Percentiles rank a stretch among this genome's conserved stretches.
These are phyloP conservation scores for Prunus yedoensis DNA, from an alignment of 331 rosid genomes.

Conservation along the genomic window DNA sequence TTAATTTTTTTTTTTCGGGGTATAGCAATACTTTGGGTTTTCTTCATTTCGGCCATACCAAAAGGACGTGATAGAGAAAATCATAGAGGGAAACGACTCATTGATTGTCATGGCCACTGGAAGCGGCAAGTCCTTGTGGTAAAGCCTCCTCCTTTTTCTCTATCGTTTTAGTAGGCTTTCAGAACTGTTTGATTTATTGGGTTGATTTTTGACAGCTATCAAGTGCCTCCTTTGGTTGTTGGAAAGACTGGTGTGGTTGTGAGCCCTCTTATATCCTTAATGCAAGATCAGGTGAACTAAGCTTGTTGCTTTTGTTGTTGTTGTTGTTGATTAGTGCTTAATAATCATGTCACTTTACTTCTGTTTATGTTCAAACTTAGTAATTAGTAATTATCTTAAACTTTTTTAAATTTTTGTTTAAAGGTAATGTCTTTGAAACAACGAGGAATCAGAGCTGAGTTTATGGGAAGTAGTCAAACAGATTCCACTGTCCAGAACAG, in stretches of 20 bases:
- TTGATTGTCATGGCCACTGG: slow-evolving; percentile 95
- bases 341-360: neutral
- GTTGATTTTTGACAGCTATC: slow-evolving; percentile 52
- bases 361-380: neutral
- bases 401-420: neutral
- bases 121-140: slow-evolving; percentile 90
- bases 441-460: slow-evolving; percentile 81
- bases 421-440: slow-evolving; percentile 94
- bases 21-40: slow-evolving; percentile 68
- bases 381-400: neutral
- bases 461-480: slow-evolving; percentile 83
- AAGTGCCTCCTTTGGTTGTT: slow-evolving; percentile 83
- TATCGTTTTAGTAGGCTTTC: neutral
- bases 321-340: neutral
- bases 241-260: slow-evolving; percentile 86
- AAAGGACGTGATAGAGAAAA: slow-evolving; percentile 59
- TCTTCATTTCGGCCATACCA: slow-evolving; percentile 71
- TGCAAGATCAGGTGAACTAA: slow-evolving; percentile 83
- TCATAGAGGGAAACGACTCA: slow-evolving; percentile 65
- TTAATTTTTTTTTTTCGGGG: neutral
- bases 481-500: slow-evolving; percentile 61
- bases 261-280: slow-evolving; percentile 84
- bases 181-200: neutral
- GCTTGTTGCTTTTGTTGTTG: neutral
- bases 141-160: slow-evolving; percentile 22